Percentiles rank a stretch among this genome's conserved stretches.
These are phyloP conservation scores for Orobanche coerulescens DNA, from an alignment of 257 asterid genomes.

Conservation along the genomic window DNA sequence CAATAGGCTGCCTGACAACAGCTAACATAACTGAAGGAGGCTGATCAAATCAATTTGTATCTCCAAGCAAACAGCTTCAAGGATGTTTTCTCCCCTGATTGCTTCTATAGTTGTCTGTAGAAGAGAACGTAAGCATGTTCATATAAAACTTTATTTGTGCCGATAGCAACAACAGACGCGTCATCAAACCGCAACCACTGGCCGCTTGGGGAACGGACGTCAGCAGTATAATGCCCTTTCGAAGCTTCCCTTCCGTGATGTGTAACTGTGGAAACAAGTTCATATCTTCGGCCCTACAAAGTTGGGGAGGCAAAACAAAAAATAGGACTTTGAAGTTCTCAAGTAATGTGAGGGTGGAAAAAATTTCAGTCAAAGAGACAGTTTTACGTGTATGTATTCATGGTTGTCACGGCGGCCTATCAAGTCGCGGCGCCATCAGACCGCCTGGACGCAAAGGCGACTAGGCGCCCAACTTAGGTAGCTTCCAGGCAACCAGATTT, in stretches of 20 bases:
- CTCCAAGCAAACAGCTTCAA: neutral
- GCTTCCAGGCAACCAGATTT: too few relatives aligned
- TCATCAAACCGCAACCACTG: conserved; percentile 89
- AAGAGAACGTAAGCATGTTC: conserved; percentile 85
- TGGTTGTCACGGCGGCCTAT: too few relatives aligned
- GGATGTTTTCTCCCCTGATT: neutral
- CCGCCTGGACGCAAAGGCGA: too few relatives aligned
- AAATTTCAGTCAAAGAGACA: neutral
- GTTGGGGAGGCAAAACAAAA: neutral
- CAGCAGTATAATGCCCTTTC: conserved; percentile 89
- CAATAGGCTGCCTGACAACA: neutral
- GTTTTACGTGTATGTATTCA: neutral
- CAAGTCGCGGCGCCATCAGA: too few relatives aligned
- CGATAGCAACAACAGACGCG: conserved; percentile 49
- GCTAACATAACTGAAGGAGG: neutral
- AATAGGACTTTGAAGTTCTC: neutral
- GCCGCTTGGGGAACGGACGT: conserved; percentile 45
- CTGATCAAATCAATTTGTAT: neutral
- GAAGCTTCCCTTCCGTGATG: conserved; percentile 95
- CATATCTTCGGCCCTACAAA: conserved; percentile 68
- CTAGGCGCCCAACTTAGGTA: too few relatives aligned
- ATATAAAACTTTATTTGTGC: conserved; percentile 53
- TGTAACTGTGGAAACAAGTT: conserved; percentile 74
- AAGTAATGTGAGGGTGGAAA: neutral
- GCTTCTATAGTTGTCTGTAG: conserved; percentile 51